These are phyloP conservation scores for Colletotrichum noveboracense DNA, from an alignment of 2,329 filamentous ascomycete species.

Conservation along the genomic window DNA sequence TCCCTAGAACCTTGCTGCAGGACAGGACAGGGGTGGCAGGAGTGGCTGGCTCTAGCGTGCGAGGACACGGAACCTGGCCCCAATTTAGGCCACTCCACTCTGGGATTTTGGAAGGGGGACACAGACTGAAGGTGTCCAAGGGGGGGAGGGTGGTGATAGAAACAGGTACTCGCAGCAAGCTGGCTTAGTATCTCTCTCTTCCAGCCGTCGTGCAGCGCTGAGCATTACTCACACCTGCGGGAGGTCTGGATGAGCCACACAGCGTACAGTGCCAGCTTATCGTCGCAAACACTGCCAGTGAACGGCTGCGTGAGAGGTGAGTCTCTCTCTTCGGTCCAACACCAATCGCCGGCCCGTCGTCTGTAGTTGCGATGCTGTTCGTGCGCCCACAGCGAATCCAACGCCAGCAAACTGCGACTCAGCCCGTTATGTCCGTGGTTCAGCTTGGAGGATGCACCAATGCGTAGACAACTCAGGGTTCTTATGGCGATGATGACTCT, in stretches of 20 bases:
- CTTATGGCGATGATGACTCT: background rate
- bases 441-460: constrained; percentile 4
- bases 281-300: background rate
- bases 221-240: constrained; percentile 9
- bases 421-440: background rate
- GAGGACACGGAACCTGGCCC: background rate
- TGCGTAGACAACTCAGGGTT: background rate
- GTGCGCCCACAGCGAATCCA: background rate
- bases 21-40: background rate
- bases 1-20: background rate
- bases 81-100: background rate
- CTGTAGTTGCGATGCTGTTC: background rate
- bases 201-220: background rate
- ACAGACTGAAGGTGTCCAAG: background rate
- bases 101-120: background rate
- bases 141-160: background rate
- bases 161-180: background rate
- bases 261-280: background rate
- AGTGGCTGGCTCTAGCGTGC: background rate
- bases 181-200: background rate
- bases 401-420: background rate
- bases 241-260: background rate
- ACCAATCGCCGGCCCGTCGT: constrained; percentile 1
- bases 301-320: background rate
- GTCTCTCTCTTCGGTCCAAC: background rate